These are phyloP conservation scores for Geranomyces variabilis DNA, from an alignment of 192 early-diverging fungal species.

Conservation along the genomic window DNA sequence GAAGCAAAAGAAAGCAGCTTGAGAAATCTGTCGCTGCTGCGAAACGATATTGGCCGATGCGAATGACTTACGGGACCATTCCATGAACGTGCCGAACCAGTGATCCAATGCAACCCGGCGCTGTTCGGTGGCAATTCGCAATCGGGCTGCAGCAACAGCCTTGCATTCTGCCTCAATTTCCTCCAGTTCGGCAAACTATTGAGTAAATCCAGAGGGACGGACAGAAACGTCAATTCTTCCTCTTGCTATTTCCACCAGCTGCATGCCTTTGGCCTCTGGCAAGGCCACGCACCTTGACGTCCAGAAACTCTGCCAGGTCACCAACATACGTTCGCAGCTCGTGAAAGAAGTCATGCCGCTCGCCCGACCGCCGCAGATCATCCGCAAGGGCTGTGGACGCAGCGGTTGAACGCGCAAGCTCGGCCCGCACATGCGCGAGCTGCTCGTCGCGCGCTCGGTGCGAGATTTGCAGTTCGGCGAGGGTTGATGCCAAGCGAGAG, in stretches of 20 bases:
- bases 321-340: slow-evolving; percentile 39
- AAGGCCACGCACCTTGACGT: slow-evolving; percentile 33
- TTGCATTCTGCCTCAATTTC: slow-evolving; percentile 26
- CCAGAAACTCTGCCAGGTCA: slow-evolving; percentile 48
- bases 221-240: too few species aligned
- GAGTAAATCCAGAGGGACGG: too few species aligned
- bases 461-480: slow-evolving; percentile 19
- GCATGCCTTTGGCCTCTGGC: too few species aligned
- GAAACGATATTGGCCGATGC: too few species aligned
- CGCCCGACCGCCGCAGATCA: slow-evolving; percentile 18
- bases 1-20: too few species aligned
- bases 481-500: slow-evolving; percentile 8
- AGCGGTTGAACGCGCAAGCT: slow-evolving; percentile 19
- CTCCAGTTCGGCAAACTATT: slow-evolving; percentile 29
- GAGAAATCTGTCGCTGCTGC: too few species aligned
- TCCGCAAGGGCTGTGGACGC: slow-evolving; percentile 25
- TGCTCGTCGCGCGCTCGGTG: slow-evolving; percentile 13
- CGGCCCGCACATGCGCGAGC: slow-evolving; percentile 9
- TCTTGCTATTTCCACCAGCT: too few species aligned
- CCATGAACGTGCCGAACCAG: slow-evolving; percentile 16
- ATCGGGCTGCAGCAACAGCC: background rate
- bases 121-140: background rate
- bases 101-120: slow-evolving; percentile 2
- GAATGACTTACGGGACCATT: background rate
- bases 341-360: slow-evolving; percentile 45